phyloP scores from a whole-genome alignment of 805 yeast species.

The Yarrowia keelungensis region DNA sequence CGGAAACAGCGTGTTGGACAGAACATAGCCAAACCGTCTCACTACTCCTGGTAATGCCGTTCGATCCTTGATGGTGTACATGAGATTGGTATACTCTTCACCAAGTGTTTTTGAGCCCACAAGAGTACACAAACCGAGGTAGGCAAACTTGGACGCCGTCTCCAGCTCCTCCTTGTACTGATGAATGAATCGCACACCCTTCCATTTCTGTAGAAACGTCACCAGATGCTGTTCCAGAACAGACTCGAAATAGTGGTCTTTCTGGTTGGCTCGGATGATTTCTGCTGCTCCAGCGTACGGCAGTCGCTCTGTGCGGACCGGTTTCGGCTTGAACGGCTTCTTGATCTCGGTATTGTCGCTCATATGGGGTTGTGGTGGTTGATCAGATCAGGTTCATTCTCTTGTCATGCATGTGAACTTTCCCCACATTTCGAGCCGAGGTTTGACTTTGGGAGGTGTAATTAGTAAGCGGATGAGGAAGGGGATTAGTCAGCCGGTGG shows the following conservation, averaged over 20 bases:
- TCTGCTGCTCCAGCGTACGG: conserved; percentile 89
- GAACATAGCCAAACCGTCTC: conserved; percentile 64
- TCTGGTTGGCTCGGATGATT: conserved; percentile 88
- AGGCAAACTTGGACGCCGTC: conserved; percentile 63
- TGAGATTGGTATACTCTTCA: conserved; percentile 84
- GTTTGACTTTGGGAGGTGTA: not conserved
- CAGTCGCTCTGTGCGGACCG: conserved; percentile 43
- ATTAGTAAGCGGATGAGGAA: not conserved
- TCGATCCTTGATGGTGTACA: conserved; percentile 45
- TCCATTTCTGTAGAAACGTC: conserved; percentile 61
- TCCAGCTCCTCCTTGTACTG: conserved; percentile 67
- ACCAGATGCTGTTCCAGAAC: conserved; percentile 61
- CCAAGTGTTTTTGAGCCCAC: conserved; percentile 84
- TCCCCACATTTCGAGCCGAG: conserved; percentile 30
- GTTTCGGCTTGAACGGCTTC: not conserved
- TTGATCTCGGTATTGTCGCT: conserved; percentile 49
- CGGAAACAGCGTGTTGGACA: conserved; percentile 70
- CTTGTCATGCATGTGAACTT: conserved; percentile 18
- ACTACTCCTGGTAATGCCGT: conserved; percentile 44
- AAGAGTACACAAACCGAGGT: conserved; percentile 77
- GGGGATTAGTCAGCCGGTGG: not conserved
- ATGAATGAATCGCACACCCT: conserved; percentile 64
- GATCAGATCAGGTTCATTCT: not conserved
- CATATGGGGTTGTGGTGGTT: not conserved
- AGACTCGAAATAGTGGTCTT: conserved; percentile 76